A percentile compares a stretch with the other conserved stretches of the same genome.
phyloP scores from a whole-genome alignment of 148 eudicot genomes.

The Dysphania ambrosioides region DNA sequence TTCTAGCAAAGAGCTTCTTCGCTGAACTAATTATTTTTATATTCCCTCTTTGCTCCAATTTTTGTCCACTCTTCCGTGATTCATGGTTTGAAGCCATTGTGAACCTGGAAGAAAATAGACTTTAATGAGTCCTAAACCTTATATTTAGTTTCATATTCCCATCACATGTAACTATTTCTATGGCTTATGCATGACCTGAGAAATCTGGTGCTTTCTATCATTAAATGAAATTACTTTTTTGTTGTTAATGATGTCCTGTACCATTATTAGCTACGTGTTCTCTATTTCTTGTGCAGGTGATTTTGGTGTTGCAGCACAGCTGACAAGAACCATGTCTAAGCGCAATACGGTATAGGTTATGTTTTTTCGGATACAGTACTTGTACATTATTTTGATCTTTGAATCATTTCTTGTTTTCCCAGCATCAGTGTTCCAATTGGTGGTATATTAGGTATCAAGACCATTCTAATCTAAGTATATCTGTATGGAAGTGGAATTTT shows the following conservation, averaged over 20 bases:
- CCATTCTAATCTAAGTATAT: not conserved
- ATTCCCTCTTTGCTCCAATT: not conserved
- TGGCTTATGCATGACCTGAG: conserved; percentile 8
- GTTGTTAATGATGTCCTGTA: not conserved
- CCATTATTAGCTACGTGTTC: conserved; percentile 16
- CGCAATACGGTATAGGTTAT: conserved; percentile 74
- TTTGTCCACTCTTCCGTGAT: not conserved
- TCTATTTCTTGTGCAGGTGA: conserved; percentile 58
- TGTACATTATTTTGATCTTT: not conserved
- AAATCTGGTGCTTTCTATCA: not conserved
- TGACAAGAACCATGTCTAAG: conserved; percentile 98
- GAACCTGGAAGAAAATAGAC: not conserved
- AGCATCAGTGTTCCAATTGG: not conserved
- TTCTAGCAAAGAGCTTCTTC: not conserved
- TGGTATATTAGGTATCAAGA: not conserved
- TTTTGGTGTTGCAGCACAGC: conserved; percentile 98
- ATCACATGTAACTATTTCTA: not conserved
- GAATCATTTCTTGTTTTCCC: not conserved
- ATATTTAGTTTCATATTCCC: not conserved
- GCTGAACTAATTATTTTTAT: not conserved
- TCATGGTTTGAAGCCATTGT: not conserved
- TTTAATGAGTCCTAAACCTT: not conserved
- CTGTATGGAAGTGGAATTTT: not conserved
- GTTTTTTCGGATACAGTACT: not conserved
- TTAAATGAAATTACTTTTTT: not conserved